Conservation (phyloP, 192 early-diverging fungal species). For the Linnemannia exigua region DNA sequence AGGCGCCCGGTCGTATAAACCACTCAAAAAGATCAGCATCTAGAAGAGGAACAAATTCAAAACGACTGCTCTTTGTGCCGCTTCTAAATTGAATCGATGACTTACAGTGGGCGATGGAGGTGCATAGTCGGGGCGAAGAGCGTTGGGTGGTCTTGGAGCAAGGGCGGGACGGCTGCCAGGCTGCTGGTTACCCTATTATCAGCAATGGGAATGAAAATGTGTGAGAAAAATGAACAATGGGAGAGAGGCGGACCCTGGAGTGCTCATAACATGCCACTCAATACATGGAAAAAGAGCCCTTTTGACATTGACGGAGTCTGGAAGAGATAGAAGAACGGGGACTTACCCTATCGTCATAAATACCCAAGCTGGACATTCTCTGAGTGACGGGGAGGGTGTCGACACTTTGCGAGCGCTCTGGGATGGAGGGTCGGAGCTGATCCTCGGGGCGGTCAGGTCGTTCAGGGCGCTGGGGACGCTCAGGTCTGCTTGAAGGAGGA, state of each 20-base stretch:
- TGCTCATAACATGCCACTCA: background rate
- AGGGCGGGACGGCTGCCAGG: slow-evolving; percentile 43
- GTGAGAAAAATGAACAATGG: slow-evolving; percentile 7
- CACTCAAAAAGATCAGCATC: slow-evolving; percentile 39
- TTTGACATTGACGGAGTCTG: background rate
- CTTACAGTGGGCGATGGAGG: slow-evolving; percentile 56
- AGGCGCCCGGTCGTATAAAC: slow-evolving; percentile 9
- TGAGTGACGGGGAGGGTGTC: slow-evolving; percentile 44
- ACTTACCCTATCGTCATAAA: slow-evolving; percentile 55
- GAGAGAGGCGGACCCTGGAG: slow-evolving; percentile 16
- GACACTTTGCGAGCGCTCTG: slow-evolving; percentile 26
- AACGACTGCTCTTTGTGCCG: slow-evolving; percentile 38
- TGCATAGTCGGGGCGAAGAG: slow-evolving; percentile 46
- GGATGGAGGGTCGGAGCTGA: slow-evolving; percentile 38
- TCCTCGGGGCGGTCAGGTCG: slow-evolving; percentile 42
- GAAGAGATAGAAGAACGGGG: background rate
- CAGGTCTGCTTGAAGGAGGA: slow-evolving; percentile 41
- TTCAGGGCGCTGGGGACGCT: slow-evolving; percentile 45
- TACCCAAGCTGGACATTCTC: slow-evolving; percentile 44
- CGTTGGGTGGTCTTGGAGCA: slow-evolving; percentile 53
- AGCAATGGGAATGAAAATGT: background rate
- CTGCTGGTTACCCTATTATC: slow-evolving; percentile 35
- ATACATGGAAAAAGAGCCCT: slow-evolving; percentile 4
- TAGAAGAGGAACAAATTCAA: background rate
- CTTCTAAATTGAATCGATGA: slow-evolving; percentile 3